Evolutionary conservation across 805 yeast genomes (phyloP), one percentile per base, ranked within the genome.

Genomic region (Candida coleopterorum): DNA sequence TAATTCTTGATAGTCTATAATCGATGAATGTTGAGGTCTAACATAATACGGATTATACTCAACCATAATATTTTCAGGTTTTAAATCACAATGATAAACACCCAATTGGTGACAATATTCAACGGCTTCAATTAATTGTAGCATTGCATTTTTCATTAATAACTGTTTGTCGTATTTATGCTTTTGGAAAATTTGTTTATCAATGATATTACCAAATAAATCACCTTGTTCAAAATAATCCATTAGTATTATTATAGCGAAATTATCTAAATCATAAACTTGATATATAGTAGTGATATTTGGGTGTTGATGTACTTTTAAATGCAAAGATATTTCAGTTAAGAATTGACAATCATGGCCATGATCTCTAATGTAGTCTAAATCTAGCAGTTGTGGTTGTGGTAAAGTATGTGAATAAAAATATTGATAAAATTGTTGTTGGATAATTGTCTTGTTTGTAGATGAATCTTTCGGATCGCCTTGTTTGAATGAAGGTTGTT

Each of bases 161-260:
- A 53, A 34, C 40, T 82, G 45, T 74, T 81, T 41, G 68, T 70
- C 54, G 6, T 22, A 26, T 20, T 76, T 34, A 16, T 39, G 42
- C 18, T 36, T 35, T 18, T 79, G 53, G 46, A 85, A 86, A 32
- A 76, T 68, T 47, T 77, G 75, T 29, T 74, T 64, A 39, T 85
- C 95, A 28, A 89, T 90, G 37, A 90, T 90, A 37, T 85, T 81
- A 35, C 80, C 74, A 58, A 90, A 93, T 41, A 90, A 69, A 56
- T 90, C 98, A 34, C 94, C 95, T 46, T 82, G 85, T 18, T 80
- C 75, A 53, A 72, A 83, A 58, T 85, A 87, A 57, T 90, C 97
- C 86, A 89, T 81, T 8, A 90, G 71, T 17, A 86, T 79, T 48
- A 85, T 80, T 15, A 77, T 53, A 2, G 80, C 80, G 32, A 55